These are phyloP conservation scores for Gynostemma pentaphyllum DNA, from an alignment of 306 rosid species.

Conservation along the genomic window DNA sequence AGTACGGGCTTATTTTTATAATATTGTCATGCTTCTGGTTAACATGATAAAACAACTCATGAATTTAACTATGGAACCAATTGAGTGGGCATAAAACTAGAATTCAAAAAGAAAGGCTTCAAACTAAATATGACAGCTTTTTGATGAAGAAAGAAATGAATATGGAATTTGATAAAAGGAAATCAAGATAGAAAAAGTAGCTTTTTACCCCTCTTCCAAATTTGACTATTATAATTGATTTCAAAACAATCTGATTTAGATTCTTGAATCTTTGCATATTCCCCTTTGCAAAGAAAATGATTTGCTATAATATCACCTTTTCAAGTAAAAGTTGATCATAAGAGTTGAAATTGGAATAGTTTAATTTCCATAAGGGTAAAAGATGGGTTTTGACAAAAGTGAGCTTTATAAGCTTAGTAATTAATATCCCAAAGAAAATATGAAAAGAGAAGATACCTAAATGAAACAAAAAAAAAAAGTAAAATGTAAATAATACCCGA, in stretches of 20 bases:
- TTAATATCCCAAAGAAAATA: too few species aligned
- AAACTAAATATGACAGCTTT: not conserved
- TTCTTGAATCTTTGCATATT: not conserved
- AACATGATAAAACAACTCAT: not conserved
- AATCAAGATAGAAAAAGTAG: not conserved
- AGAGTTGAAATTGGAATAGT: too few species aligned
- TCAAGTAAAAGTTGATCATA: not conserved
- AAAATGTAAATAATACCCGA: too few species aligned
- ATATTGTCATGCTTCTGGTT: not conserved
- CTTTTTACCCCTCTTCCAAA: not conserved
- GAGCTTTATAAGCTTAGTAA: too few species aligned
- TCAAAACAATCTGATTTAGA: not conserved
- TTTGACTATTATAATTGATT: not conserved
- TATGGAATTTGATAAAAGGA: slow-evolving; percentile 2
- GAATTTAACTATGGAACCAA: not conserved
- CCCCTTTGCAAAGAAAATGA: not conserved
- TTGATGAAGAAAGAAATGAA: not conserved
- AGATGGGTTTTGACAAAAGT: too few species aligned
- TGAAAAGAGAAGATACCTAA: too few species aligned
- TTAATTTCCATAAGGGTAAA: too few species aligned
- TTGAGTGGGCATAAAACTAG: not conserved
- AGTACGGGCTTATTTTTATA: not conserved
- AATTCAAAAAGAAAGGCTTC: not conserved
- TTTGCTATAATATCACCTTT: not conserved
- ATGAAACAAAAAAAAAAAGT: too few species aligned